These are phyloP conservation scores for Starmerella lactis-condensi DNA, from an alignment of 805 yeast genomes.

Conservation along the genomic window DNA sequence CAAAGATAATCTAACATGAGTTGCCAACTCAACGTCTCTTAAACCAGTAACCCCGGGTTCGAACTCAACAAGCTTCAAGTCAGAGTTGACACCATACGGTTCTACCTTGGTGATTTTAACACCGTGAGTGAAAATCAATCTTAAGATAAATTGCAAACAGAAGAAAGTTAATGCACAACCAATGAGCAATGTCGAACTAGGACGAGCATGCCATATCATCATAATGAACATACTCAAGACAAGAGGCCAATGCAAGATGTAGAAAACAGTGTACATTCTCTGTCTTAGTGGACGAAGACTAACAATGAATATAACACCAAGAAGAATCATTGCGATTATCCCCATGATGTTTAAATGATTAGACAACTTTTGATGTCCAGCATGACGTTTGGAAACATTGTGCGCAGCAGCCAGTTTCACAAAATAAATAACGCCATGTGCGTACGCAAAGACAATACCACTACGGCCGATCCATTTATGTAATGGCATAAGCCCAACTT, in stretches of 20 bases:
- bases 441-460: slow-evolving; percentile 44
- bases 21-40: slow-evolving; percentile 26
- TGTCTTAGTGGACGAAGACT: slow-evolving; percentile 54
- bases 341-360: slow-evolving; percentile 42
- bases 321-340: slow-evolving; percentile 31
- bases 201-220: slow-evolving; percentile 64
- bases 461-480: slow-evolving; percentile 85
- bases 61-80: slow-evolving; percentile 27
- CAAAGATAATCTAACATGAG: slow-evolving; percentile 26
- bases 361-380: slow-evolving; percentile 6
- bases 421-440: slow-evolving; percentile 46
- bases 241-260: slow-evolving; percentile 48
- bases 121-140: slow-evolving; percentile 23
- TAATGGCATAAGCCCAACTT: slow-evolving; percentile 50
- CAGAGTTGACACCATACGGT: slow-evolving; percentile 30
- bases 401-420: not conserved
- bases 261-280: slow-evolving; percentile 44
- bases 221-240: slow-evolving; percentile 52
- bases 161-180: slow-evolving; percentile 34
- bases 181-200: slow-evolving; percentile 44
- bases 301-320: slow-evolving; percentile 42
- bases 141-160: slow-evolving; percentile 35
- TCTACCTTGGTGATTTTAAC: slow-evolving; percentile 14
- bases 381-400: slow-evolving; percentile 8
- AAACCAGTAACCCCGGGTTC: slow-evolving; percentile 20